A percentile compares a stretch with the other conserved stretches of the same genome.
Evolutionary conservation across 129 eudicot species (phyloP).

Genomic region (Chrysanthemum makinoi): DNA sequence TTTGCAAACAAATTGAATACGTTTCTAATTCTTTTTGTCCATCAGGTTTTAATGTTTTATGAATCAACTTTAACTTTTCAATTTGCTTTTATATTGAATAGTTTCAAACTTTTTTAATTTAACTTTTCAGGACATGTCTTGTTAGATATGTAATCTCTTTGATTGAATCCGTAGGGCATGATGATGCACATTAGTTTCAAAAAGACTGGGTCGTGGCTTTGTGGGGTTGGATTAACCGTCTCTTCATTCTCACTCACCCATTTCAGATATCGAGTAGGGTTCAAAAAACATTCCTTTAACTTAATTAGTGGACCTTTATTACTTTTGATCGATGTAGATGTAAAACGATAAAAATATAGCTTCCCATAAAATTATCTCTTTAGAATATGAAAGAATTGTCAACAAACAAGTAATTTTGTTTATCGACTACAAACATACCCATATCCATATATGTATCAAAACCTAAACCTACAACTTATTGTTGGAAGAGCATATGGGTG

Average conservation of each 20-base stretch:
- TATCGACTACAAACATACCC: no score
- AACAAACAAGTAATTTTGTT: no score
- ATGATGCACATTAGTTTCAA: background rate
- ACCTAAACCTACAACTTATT: no score
- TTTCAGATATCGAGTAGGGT: background rate
- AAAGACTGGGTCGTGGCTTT: background rate
- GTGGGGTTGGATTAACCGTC: slow-evolving; percentile 3
- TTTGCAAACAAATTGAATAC: no score
- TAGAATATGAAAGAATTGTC: no score
- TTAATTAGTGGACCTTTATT: background rate
- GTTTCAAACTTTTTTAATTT: background rate
- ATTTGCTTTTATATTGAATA: background rate
- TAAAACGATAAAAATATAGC: background rate
- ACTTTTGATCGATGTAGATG: background rate
- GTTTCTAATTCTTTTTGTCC: no score
- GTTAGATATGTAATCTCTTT: background rate
- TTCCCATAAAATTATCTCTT: no score
- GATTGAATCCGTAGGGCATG: background rate
- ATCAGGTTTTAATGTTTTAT: no score
- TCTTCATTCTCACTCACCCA: background rate
- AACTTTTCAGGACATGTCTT: background rate
- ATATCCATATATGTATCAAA: no score
- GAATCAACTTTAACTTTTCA: no score
- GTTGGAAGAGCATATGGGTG: no score
- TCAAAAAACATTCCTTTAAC: background rate